Base-by-base conservation (phyloP, 164 flowering plant species). In the Hamamelis virginiana region DNA sequence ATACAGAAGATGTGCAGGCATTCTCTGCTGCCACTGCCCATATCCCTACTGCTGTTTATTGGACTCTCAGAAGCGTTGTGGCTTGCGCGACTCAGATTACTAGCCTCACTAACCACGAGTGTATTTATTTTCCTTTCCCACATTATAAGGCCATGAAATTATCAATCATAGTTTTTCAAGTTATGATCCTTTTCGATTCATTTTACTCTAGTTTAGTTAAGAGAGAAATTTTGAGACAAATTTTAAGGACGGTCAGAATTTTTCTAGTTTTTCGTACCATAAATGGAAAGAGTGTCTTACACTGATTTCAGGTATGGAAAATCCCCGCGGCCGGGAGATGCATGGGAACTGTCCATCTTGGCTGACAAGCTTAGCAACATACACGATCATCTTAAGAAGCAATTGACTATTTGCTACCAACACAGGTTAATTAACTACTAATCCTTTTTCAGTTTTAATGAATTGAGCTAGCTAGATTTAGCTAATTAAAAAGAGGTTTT, bases 41-140 rank as follows among this genome's bases (percentile, higher is more conserved):
- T 22, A 64, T 84, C 16, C 84, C 90, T 0, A 56, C 74, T 56
- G 83, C 85, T 58, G 88, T 79, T 38, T 84, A 84, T 57, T 86
- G 88, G 88, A 75, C 84, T 43, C 70, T 86, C 26, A 59, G 86
- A 45, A 76, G 86, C 44, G 67, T 77, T 19, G 72, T 86, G 60
- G 81, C 80, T 9, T 81, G 90, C n/a, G 72, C 79, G 1, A 56
- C 83, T 15, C 84, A 81, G 50, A 70, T 84, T 38, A 67, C 74
- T 1, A 57, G 74, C 65, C 77, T 81, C 26, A 71, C 65, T n/a
- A 75, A 79, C 14, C 70, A 67, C 9, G 80, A 81, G 87, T 84
- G 78, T 43, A 82, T 65, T 14, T 57, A n/a, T n/a, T 14, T 57
- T 56, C 19, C 16, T 12, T 16, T 50, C 21, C 13, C 10, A n/a